phyloP scores from a whole-genome alignment of 805 yeast species.

The Zygotorulaspora chibaensis region DNA sequence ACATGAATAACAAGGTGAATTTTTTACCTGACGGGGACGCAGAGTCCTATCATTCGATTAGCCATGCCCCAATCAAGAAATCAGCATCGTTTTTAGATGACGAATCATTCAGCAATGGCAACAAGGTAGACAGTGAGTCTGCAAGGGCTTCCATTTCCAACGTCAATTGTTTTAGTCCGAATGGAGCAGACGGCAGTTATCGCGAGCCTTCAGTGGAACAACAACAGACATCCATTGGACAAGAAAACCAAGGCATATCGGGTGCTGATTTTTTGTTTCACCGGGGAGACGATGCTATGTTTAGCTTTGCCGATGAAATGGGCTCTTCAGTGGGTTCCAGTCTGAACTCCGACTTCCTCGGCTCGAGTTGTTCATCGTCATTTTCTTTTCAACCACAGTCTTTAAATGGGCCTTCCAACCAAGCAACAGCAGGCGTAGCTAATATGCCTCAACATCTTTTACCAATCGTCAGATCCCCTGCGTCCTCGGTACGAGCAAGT shows the following conservation, averaged over 20 bases:
- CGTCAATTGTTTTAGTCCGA: slow-evolving; percentile 3
- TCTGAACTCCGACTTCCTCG: slow-evolving; percentile 22
- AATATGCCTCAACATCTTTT: slow-evolving; percentile 17
- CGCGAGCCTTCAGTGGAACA: not conserved
- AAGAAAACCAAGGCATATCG: slow-evolving; percentile 1
- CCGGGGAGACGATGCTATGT: slow-evolving; percentile 20
- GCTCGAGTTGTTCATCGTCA: slow-evolving; percentile 29
- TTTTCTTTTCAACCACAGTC: slow-evolving; percentile 25
- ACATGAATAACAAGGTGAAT: slow-evolving; percentile 9
- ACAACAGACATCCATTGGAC: slow-evolving; percentile 1
- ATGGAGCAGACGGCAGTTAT: not conserved
- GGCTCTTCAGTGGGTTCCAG: slow-evolving; percentile 32
- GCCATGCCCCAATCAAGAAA: not conserved
- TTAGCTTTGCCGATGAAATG: slow-evolving; percentile 26
- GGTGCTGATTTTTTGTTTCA: slow-evolving; percentile 21
- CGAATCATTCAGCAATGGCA: not conserved
- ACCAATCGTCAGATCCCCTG: slow-evolving; percentile 30
- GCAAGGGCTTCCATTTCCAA: slow-evolving; percentile 8
- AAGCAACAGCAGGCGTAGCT: slow-evolving; percentile 4
- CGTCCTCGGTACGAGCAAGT: slow-evolving; percentile 33
- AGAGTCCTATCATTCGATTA: slow-evolving; percentile 1
- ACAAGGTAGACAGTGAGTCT: not conserved
- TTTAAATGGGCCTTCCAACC: slow-evolving; percentile 13
- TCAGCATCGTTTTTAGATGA: slow-evolving; percentile 15
- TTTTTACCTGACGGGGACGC: not conserved